phyloP scores from a whole-genome alignment of 306 rosid genomes.

The Rosa lucieae region DNA sequence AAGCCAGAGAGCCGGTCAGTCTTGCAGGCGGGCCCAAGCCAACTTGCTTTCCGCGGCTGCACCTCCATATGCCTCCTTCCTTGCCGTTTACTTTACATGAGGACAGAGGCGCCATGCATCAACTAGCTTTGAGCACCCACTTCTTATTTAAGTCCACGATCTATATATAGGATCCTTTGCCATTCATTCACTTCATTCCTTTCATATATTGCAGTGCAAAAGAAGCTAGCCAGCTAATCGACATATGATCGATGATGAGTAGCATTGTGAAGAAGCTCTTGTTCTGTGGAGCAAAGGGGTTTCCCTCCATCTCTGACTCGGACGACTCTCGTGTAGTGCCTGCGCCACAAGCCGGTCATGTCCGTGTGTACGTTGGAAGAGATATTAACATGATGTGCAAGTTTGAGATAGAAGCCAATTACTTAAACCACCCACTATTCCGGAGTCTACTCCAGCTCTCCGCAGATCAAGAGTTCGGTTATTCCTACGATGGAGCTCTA shows the following conservation, averaged over 20 bases:
- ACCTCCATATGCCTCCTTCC: not conserved
- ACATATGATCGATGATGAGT: not conserved
- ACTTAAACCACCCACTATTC: not conserved
- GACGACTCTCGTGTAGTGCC: not conserved
- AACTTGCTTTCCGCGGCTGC: not conserved
- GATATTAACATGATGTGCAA: not conserved
- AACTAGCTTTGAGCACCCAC: not conserved
- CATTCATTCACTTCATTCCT: not conserved
- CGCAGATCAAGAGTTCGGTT: not conserved
- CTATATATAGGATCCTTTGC: not conserved
- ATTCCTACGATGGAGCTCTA: constrained; percentile 1
- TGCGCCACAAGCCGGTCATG: not conserved
- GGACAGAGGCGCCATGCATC: not conserved
- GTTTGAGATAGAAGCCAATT: not conserved
- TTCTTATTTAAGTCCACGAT: not conserved
- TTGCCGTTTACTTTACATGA: not conserved
- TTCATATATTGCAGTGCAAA: not conserved
- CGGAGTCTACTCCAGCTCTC: not conserved
- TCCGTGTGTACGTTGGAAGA: not conserved
- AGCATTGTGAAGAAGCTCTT: not conserved
- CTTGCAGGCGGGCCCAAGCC: not conserved
- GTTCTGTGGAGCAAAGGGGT: not conserved
- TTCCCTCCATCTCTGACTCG: not conserved
- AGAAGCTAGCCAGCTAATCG: not conserved
- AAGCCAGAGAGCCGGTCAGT: not conserved